Percentiles rank a stretch among this genome's conserved stretches.
These are phyloP conservation scores for Aspergillus carlsbadensis DNA, from an alignment of 495 filamentous ascomycete species.

Conservation along the genomic window DNA sequence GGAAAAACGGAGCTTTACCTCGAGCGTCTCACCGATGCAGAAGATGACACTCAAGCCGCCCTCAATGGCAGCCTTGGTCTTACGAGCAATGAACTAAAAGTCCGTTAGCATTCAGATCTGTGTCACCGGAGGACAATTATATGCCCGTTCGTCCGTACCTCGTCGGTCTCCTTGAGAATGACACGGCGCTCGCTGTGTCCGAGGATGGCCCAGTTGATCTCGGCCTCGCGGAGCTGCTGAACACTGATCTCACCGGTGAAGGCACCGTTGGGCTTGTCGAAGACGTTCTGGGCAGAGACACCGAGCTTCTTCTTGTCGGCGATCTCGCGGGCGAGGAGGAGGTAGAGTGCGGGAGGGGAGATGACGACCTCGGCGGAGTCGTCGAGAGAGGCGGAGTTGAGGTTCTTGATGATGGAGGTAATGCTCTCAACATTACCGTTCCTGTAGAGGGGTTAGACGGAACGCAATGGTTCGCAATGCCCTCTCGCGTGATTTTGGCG, in stretches of 20 bases:
- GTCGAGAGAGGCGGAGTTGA: conserved; percentile 71
- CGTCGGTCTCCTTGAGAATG: conserved; percentile 79
- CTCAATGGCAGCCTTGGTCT: conserved; percentile 87
- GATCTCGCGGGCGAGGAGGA: conserved; percentile 76
- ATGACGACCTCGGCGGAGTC: conserved; percentile 76
- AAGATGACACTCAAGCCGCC: conserved; percentile 88
- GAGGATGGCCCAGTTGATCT: conserved; percentile 83
- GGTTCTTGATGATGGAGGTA: conserved; percentile 79
- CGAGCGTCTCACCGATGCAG: conserved; percentile 92
- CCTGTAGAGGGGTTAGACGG: conserved; percentile 47
- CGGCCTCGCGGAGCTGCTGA: conserved; percentile 81
- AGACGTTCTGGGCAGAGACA: conserved; percentile 94
- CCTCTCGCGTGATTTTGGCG: background rate
- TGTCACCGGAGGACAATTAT: background rate
- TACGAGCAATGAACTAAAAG: conserved; percentile 73
- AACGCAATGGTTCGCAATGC: conserved; percentile 14
- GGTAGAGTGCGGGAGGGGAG: conserved; percentile 86
- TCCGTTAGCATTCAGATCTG: conserved; percentile 11
- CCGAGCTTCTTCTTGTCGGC: conserved; percentile 65
- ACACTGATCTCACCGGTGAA: conserved; percentile 97
- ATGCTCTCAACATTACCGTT: conserved; percentile 88
- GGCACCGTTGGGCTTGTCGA: conserved; percentile 92
- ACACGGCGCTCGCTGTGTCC: conserved; percentile 93
- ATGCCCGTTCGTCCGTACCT: conserved; percentile 36
- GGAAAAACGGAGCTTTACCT: conserved; percentile 46